These are phyloP conservation scores for Dactylellina sp. DNA, from an alignment of 2,329 filamentous ascomycete genomes.

Conservation along the genomic window DNA sequence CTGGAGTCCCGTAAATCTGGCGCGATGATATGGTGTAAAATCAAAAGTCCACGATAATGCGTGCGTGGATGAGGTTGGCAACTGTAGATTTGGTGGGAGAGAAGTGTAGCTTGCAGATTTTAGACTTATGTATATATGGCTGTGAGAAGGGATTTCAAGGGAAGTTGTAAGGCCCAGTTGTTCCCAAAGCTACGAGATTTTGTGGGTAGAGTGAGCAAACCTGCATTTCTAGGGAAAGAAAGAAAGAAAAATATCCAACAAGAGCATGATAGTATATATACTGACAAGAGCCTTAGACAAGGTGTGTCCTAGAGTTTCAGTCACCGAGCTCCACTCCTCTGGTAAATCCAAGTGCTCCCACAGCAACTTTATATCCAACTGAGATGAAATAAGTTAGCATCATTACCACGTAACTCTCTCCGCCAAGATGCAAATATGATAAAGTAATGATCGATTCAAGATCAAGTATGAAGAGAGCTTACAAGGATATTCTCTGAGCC, in stretches of 20 bases:
- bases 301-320: constrained; percentile 33
- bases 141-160: constrained; percentile 48
- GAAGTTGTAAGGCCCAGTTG: constrained; percentile 28
- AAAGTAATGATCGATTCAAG: neutral
- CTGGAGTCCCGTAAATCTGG: constrained; percentile 12
- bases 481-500: constrained; percentile 37
- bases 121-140: constrained; percentile 31
- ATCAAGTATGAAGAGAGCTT: neutral
- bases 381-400: neutral
- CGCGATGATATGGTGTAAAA: constrained; percentile 28
- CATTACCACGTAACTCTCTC: neutral
- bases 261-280: constrained; percentile 8
- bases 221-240: constrained; percentile 16
- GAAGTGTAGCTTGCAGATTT: constrained; percentile 26
- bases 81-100: constrained; percentile 26
- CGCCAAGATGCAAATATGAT: neutral
- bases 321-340: constrained; percentile 36
- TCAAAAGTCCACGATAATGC: constrained; percentile 30
- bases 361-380: constrained; percentile 39
- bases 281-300: constrained; percentile 11
- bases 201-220: neutral
- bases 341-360: constrained; percentile 37
- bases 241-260: neutral
- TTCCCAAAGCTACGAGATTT: constrained; percentile 27
- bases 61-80: constrained; percentile 29